Percentiles rank a stretch among this genome's conserved stretches.
These are phyloP conservation scores for Parafenestella ontariensis DNA, from an alignment of 2,329 filamentous ascomycete species.

Conservation along the genomic window DNA sequence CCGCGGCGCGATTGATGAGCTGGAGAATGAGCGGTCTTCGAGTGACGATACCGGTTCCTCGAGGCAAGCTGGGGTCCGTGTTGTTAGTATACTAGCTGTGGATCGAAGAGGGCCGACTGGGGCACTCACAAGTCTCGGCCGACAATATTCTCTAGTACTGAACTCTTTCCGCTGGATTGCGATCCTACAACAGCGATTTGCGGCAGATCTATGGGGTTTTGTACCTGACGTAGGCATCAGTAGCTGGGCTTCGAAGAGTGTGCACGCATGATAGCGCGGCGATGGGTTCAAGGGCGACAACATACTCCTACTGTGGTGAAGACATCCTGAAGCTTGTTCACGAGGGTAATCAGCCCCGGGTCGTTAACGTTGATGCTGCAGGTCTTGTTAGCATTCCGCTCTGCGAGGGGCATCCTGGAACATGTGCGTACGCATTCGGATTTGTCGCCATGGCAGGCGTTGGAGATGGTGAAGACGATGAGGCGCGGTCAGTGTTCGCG, in stretches of 20 bases:
- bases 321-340: slow-evolving; percentile 99
- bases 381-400: slow-evolving; percentile 33
- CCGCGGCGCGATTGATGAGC: slow-evolving; percentile 84
- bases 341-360: slow-evolving; percentile 75
- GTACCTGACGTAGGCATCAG: slow-evolving; percentile 67
- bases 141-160: slow-evolving; percentile 97
- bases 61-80: slow-evolving; percentile 73
- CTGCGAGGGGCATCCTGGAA: slow-evolving; percentile 20
- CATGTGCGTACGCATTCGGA: slow-evolving; percentile 49
- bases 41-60: slow-evolving; percentile 97
- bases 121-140: slow-evolving; percentile 92
- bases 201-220: slow-evolving; percentile 98
- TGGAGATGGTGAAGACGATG: slow-evolving; percentile 5
- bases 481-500: slow-evolving; percentile 8
- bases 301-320: slow-evolving; percentile 92
- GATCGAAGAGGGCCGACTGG: background rate
- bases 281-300: slow-evolving; percentile 27
- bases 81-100: slow-evolving; percentile 33
- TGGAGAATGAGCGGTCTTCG: slow-evolving; percentile 95
- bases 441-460: slow-evolving; percentile 50
- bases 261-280: slow-evolving; percentile 7
- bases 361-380: slow-evolving; percentile 75
- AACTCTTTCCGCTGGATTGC: slow-evolving; percentile 99
- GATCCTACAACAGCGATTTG: slow-evolving; percentile 98
- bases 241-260: slow-evolving; percentile 16